phyloP scores from a whole-genome alignment of 495 filamentous ascomycete genomes.

The Clavariopsis aquatica region DNA sequence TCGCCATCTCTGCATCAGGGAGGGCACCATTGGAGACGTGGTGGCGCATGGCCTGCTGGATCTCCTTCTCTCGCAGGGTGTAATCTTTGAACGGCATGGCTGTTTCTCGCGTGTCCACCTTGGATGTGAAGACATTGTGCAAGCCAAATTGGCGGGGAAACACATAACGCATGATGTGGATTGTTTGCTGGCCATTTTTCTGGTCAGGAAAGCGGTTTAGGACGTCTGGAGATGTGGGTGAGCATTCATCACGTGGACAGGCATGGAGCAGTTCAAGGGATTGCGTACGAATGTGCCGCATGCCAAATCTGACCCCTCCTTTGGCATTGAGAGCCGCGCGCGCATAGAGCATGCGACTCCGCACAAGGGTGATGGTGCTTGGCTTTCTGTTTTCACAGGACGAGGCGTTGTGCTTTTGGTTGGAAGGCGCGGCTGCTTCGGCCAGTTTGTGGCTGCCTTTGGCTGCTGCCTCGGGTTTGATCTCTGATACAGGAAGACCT shows the following conservation, averaged over 20 bases:
- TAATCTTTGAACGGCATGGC: slow-evolving; percentile 77
- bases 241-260: not conserved
- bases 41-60: slow-evolving; percentile 46
- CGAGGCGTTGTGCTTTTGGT: not conserved
- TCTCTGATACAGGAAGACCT: slow-evolving; percentile 54
- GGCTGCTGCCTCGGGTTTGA: not conserved
- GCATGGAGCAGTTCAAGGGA: slow-evolving; percentile 16
- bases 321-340: slow-evolving; percentile 66
- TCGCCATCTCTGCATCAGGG: slow-evolving; percentile 27
- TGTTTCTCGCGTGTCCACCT: slow-evolving; percentile 63
- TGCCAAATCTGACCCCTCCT: slow-evolving; percentile 68
- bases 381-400: slow-evolving; percentile 19
- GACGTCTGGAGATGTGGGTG: slow-evolving; percentile 61
- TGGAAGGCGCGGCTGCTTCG: slow-evolving; percentile 1
- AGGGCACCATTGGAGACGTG: slow-evolving; percentile 3
- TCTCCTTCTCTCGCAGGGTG: slow-evolving; percentile 80
- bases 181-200: slow-evolving; percentile 55
- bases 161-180: slow-evolving; percentile 85
- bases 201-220: slow-evolving; percentile 69
- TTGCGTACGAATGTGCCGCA: slow-evolving; percentile 75
- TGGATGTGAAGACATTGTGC: slow-evolving; percentile 84
- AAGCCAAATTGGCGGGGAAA: slow-evolving; percentile 89
- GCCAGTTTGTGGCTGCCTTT: not conserved
- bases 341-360: slow-evolving; percentile 85
- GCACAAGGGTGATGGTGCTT: slow-evolving; percentile 66